Base-by-base conservation (phyloP, 345 rosid species). In the Camelina neglecta region DNA sequence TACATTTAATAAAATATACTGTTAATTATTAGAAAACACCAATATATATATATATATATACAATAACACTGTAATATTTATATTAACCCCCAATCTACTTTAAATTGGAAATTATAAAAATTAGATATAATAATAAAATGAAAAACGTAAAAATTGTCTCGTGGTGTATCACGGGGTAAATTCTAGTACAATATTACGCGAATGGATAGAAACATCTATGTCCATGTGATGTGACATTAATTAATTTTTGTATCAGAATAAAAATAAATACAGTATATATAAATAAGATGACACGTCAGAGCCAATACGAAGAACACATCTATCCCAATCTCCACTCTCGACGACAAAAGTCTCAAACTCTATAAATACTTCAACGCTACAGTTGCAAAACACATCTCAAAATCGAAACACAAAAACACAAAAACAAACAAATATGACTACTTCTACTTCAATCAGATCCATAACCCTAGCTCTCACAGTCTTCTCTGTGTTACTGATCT, bases 271-370 rank as follows among this genome's bases (percentile, higher is more conserved):
- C 18, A 18, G 18, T 18, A 18, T 18, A 10, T 6, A 75, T 7
- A 31, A 55, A 6, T 3, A 24, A 26, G 10, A 70, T 49, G 60
- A 70, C 80, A 76, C 75, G 75, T 70, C 60, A 10, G 63, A 51
- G 63, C 74, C 71, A 76, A 69, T 69, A 62, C 67, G 68, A 41
- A 51, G 79, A 31, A 75, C 48, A 68, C 73, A 26, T 75, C 61
- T 75, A 67, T 41, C 69, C 58, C 38, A 29, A 38, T 56, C 65
- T 38, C 13, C 9, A 5, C 68, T 24, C 24, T 68, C 64, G 64
- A 61, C 60, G 64, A 69, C 74, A 69, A 53, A 61, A 53, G 2
- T 42, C 16, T 62, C 10, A 8, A 44, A 12, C 71, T 69, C 54
- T 76, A 70, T 76, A 76, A 3, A 76, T 70, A 55, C 80, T 70